These are phyloP conservation scores for Immersiporthe knoxdaviesiana DNA, from an alignment of 2,329 filamentous ascomycete species.

Conservation along the genomic window DNA sequence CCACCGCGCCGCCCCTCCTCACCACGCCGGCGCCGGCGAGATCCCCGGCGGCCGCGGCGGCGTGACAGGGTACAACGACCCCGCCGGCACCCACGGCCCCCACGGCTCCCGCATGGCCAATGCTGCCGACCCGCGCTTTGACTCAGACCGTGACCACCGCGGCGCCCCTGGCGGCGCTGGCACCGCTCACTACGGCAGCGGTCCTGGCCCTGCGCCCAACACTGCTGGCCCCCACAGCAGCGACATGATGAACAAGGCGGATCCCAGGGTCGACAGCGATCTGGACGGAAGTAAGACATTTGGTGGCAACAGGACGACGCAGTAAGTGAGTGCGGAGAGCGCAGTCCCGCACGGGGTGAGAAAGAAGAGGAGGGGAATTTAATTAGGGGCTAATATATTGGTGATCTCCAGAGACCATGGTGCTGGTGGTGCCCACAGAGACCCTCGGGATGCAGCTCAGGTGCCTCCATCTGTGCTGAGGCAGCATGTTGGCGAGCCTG, in stretches of 20 bases:
- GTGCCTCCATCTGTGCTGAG: slow-evolving; percentile 59
- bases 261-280: slow-evolving; percentile 60
- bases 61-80: slow-evolving; percentile 39
- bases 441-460: slow-evolving; percentile 60
- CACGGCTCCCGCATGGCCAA: slow-evolving; percentile 41
- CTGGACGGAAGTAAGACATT: slow-evolving; percentile 58
- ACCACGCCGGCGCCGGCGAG: slow-evolving; percentile 35
- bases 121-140: slow-evolving; percentile 43
- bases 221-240: slow-evolving; percentile 57
- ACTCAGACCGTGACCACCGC: slow-evolving; percentile 42
- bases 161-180: slow-evolving; percentile 31
- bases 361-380: not conserved
- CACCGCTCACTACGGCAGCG: slow-evolving; percentile 24
- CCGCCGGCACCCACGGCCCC: slow-evolving; percentile 38
- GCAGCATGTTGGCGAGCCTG: slow-evolving; percentile 50
- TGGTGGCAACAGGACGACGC: slow-evolving; percentile 56
- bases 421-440: slow-evolving; percentile 33
- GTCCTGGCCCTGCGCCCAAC: slow-evolving; percentile 45
- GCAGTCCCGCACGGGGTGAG: not conserved
- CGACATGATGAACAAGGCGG: slow-evolving; percentile 57
- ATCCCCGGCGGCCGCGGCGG: slow-evolving; percentile 22
- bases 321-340: slow-evolving; percentile 43
- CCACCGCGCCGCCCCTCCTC: slow-evolving; percentile 36
- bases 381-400: not conserved
- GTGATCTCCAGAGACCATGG: not conserved